Evolutionary conservation across 345 rosid species (phyloP), one percentile per base, ranked within the genome.

Genomic region (Sisymbrium irio): DNA sequence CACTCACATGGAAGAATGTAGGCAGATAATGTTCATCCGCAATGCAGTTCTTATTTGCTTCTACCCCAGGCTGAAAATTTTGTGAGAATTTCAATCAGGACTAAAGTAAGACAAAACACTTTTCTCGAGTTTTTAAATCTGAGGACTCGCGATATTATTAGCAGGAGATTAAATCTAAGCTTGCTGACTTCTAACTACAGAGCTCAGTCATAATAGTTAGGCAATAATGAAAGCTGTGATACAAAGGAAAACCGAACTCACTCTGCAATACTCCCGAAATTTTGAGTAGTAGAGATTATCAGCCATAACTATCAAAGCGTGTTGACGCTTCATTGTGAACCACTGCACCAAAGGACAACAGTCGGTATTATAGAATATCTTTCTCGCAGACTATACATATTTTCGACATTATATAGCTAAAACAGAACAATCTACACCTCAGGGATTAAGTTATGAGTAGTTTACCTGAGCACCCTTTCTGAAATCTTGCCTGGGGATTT

Each of bases 21-120:
- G 99, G 99, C 54, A 96, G 67, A 75, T 96, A 96, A 80, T 96
- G 99, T 67, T 96, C 99, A 83, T 96, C 99, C 1, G 99, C 96
- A 3, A 96, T 96, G 82, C 99, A 96, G 73, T 92, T 92, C 66
- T 77, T 90, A 79, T 79, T 86, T 47, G 96, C 96, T 22, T 96
- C 99, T 44, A 92, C 78, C 56, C 99, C 99, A 12, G 86, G 99
- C 99, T 96, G 95, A 54, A 19, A 72, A 68, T 44, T 18, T 39
- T 5, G 98, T 87, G 88, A 54, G 17, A 75, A 70, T 47, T 51
- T 20, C 50, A 60, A 30, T 67, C 73, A 60, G 22, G 61, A 67
- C 8, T 9, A 50, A 42, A 30, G 72, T 27, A 49, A 74, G 51
- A 58, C 33, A 51, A 51, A 41, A 10, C 62, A 13, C 10, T 41